Conservation (phyloP, 2,329 filamentous ascomycete species). For the Epichloe typhina region DNA sequence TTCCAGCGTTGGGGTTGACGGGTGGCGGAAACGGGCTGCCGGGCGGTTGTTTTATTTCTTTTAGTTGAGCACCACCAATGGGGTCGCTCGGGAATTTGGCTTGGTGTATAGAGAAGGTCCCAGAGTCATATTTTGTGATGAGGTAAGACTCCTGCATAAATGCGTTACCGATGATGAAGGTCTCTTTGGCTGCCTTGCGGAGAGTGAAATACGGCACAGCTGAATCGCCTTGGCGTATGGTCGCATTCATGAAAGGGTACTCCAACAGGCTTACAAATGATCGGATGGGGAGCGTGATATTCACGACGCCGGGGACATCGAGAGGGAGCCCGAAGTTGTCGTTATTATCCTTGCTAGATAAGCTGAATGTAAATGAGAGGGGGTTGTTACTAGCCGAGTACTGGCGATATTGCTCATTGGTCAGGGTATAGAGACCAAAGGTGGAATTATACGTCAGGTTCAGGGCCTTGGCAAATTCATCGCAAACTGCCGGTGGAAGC, state of each 20-base stretch:
- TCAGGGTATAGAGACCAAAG: slow-evolving; percentile 51
- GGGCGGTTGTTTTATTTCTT: slow-evolving; percentile 27
- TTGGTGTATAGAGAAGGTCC: slow-evolving; percentile 40
- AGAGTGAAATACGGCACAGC: slow-evolving; percentile 53
- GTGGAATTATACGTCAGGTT: slow-evolving; percentile 52
- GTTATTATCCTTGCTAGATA: slow-evolving; percentile 41
- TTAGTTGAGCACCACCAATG: slow-evolving; percentile 25
- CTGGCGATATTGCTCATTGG: slow-evolving; percentile 38
- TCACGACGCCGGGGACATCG: slow-evolving; percentile 36
- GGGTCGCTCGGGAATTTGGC: slow-evolving; percentile 36
- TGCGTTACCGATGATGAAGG: slow-evolving; percentile 49
- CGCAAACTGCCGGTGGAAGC: slow-evolving; percentile 47
- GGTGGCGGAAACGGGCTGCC: slow-evolving; percentile 35
- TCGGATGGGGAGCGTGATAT: slow-evolving; percentile 39
- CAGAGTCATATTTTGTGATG: slow-evolving; percentile 41
- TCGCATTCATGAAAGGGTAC: slow-evolving; percentile 33
- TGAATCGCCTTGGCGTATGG: slow-evolving; percentile 30
- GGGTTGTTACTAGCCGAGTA: slow-evolving; percentile 28
- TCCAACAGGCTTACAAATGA: slow-evolving; percentile 37
- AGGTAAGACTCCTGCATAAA: slow-evolving; percentile 59
- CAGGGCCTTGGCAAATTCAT: slow-evolving; percentile 49
- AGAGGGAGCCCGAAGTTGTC: slow-evolving; percentile 38
- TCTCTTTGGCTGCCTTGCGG: slow-evolving; percentile 37
- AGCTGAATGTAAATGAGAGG: slow-evolving; percentile 42
- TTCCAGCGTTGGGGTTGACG: slow-evolving; percentile 7